These are phyloP conservation scores for Priceomyces carsonii DNA, from an alignment of 805 yeast genomes.

Conservation along the genomic window DNA sequence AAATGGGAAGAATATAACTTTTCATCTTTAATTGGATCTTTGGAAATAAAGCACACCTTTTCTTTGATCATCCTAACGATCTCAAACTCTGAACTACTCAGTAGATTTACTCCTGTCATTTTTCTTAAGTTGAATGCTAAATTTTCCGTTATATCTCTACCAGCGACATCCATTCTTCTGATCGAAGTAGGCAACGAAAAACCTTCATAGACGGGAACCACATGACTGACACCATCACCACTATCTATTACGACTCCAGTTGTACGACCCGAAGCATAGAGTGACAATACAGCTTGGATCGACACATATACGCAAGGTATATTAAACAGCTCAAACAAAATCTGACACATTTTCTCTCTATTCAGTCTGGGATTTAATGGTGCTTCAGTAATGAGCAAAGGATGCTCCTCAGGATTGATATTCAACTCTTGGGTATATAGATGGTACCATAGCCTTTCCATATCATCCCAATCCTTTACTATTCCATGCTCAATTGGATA, in stretches of 20 bases:
- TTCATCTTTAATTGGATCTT: conserved; percentile 59
- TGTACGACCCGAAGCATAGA: conserved; percentile 87
- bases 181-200: conserved; percentile 74
- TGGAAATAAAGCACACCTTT: conserved; percentile 63
- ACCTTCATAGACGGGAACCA: conserved; percentile 90
- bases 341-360: conserved; percentile 60
- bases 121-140: conserved; percentile 69
- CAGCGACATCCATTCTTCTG: conserved; percentile 78
- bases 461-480: conserved; percentile 99
- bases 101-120: conserved; percentile 58
- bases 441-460: conserved; percentile 80
- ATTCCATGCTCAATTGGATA: conserved; percentile 93
- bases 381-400: conserved; percentile 84
- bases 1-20: conserved; percentile 35
- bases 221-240: conserved; percentile 92
- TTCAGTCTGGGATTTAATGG: conserved; percentile 73
- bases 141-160: conserved; percentile 79
- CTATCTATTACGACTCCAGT: conserved; percentile 87
- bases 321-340: conserved; percentile 70
- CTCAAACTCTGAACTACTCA: conserved; percentile 78
- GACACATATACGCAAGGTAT: conserved; percentile 75
- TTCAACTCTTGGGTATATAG: conserved; percentile 59
- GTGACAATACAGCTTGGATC: conserved; percentile 75
- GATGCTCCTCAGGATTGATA: conserved; percentile 75
- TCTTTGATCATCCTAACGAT: conserved; percentile 80